Evolutionary conservation across 2,329 filamentous ascomycete species (phyloP), one percentile per base, ranked within the genome.

Genomic region (Emericellopsis atlantica): DNA sequence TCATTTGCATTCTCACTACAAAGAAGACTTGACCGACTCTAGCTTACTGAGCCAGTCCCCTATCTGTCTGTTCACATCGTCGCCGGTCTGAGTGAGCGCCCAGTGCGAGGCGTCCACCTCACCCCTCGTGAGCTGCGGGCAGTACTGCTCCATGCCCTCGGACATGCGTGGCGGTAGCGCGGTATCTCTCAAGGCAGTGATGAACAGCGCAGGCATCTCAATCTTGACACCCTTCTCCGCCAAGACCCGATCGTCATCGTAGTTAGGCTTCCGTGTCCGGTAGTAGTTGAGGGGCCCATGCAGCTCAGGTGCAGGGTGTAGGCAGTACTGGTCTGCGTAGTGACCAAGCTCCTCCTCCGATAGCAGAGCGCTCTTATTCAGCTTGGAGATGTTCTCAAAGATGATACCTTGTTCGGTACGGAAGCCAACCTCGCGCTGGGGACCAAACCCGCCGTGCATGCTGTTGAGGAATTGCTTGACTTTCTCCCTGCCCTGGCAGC

Each of bases 261-360:
- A 84, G 60, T 94, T 95, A 47, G 81, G 59, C 57, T 74, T 65
- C 16, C 75, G 68, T 3, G 75, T 83, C 35, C 88, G 79, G 64
- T 98, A 98, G 85, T 87, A 95, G 61, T 89, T 92, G 45, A 87
- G 66, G 14, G 87, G 85, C 1, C 87, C 87, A 48, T 80, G 76
- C 48, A 96, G 60, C 36, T 87, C 86, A 6, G 55, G 57, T 8
- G 45, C 47, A 14, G 46, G 37, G 53, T 80, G 74, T 34, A 74
- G 70, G n/a, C 67, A 59, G 60, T 81, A 94, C 61, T 88, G 70
- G 24, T 74, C 61, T 15, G 76, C 76, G 58, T 95, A 95, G 61
- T 76, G 84, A 41, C 85, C 76, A 39, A 88, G 57, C 59, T 86
- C 81, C 56, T 81, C 75, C 31, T 72, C 66, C 45, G 61, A 70